Percentiles rank a stretch among this genome's conserved stretches.
These are phyloP conservation scores for Pisolithus sp. DNA, from an alignment of 768 basidiomycete genomes.

Conservation along the genomic window DNA sequence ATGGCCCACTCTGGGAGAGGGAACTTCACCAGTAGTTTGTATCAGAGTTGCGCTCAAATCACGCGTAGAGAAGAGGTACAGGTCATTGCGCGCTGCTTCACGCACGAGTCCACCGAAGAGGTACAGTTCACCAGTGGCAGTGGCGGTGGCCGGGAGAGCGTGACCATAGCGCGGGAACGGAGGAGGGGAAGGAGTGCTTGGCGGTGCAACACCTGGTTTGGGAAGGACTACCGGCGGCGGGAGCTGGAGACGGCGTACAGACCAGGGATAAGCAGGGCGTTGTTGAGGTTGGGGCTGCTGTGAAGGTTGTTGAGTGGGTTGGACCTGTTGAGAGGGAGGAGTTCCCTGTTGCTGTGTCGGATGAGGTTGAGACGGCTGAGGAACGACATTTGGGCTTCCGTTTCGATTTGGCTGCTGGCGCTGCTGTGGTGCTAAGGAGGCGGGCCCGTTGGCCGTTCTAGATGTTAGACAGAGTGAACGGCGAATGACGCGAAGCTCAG, in stretches of 20 bases:
- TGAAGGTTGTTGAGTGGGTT: conserved; percentile 18
- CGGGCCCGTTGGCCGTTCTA: conserved; percentile 17
- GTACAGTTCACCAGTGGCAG: conserved; percentile 83
- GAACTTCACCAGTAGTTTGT: conserved; percentile 84
- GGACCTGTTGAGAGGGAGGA: conserved; percentile 16
- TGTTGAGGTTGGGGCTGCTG: conserved; percentile 30
- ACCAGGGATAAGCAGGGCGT: conserved; percentile 77
- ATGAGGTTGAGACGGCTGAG: conserved; percentile 26
- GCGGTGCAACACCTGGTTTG: conserved; percentile 58
- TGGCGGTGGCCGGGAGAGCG: conserved; percentile 75
- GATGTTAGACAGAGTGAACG: conserved; percentile 5
- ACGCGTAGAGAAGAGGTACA: conserved; percentile 82
- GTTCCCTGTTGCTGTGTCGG: conserved; percentile 26
- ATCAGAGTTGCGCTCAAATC: conserved; percentile 76
- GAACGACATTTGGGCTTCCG: conserved; percentile 21
- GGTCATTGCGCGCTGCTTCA: conserved; percentile 84
- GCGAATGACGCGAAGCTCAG: conserved; percentile 4
- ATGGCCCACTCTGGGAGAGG: conserved; percentile 91
- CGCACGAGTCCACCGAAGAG: conserved; percentile 95
- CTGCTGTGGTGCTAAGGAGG: conserved; percentile 28
- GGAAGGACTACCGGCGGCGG: conserved; percentile 59
- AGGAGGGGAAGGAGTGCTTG: conserved; percentile 67
- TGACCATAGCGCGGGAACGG: conserved; percentile 98
- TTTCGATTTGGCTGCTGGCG: conserved; percentile 32
- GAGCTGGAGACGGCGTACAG: conserved; percentile 64